Percentiles rank a stretch among this genome's conserved stretches.
phyloP scores from a whole-genome alignment of 2,329 filamentous ascomycete species.

The Colletotrichum falcatum region DNA sequence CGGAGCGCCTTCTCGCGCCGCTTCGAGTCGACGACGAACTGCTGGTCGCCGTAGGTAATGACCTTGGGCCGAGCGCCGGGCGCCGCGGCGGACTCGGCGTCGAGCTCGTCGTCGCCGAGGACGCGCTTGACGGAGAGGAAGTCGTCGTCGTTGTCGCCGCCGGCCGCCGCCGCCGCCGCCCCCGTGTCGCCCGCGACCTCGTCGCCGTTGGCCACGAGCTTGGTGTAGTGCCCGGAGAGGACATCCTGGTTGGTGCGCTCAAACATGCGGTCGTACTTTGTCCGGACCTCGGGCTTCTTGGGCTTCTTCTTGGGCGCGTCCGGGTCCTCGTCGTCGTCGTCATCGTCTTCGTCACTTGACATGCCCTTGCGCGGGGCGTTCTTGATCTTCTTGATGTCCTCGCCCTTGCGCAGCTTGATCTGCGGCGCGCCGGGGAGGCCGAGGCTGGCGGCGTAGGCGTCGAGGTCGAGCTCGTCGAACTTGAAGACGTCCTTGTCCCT shows the following conservation, averaged over 20 bases:
- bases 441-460: slow-evolving; percentile 86
- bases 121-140: slow-evolving; percentile 92
- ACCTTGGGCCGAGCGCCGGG: slow-evolving; percentile 62
- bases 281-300: slow-evolving; percentile 81
- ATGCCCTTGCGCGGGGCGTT: slow-evolving; percentile 80
- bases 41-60: slow-evolving; percentile 76
- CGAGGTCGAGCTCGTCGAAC: slow-evolving; percentile 83
- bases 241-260: slow-evolving; percentile 97
- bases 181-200: slow-evolving; percentile 44
- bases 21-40: slow-evolving; percentile 91
- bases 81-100: slow-evolving; percentile 59
- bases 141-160: slow-evolving; percentile 77
- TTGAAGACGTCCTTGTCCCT: slow-evolving; percentile 94
- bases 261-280: slow-evolving; percentile 98
- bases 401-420: slow-evolving; percentile 93
- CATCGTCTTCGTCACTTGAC: slow-evolving; percentile 71
- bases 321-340: slow-evolving; percentile 59
- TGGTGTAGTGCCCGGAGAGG: slow-evolving; percentile 91
- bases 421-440: slow-evolving; percentile 92
- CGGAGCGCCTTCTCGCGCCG: slow-evolving; percentile 94
- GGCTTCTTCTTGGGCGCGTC: slow-evolving; percentile 64
- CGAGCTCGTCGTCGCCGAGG: slow-evolving; percentile 77
- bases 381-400: slow-evolving; percentile 87
- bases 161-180: slow-evolving; percentile 50
- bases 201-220: slow-evolving; percentile 76